Percentiles rank a stretch among this genome's conserved stretches.
Evolutionary conservation across 1,139 yeast genomes (phyloP).

Genomic region (Yamadazyma triangularis): DNA sequence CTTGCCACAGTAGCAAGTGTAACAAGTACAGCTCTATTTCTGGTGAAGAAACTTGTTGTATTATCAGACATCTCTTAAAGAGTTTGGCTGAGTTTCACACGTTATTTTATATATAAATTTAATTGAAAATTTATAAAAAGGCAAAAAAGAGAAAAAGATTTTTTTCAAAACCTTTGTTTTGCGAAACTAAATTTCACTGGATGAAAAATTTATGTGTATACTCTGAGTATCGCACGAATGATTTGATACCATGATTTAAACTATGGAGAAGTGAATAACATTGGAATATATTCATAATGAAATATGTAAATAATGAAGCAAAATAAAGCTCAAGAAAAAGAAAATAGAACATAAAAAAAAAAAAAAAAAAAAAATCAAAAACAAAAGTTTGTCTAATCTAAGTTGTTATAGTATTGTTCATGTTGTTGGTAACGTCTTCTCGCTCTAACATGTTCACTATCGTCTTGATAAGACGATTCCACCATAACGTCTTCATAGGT

Average conservation of each 20-base stretch:
- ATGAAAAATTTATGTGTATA: no score
- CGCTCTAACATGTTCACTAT: conserved; percentile 25
- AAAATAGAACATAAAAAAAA: no score
- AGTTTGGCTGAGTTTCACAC: neutral
- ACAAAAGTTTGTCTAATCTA: no score
- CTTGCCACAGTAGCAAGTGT: conserved; percentile 57
- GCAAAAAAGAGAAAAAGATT: conserved; percentile 1
- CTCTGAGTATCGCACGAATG: no score
- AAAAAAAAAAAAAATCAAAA: no score
- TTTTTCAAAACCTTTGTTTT: conserved; percentile 2
- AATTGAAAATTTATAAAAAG: neutral
- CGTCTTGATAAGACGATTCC: conserved; percentile 22
- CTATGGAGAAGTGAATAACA: no score
- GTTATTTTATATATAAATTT: neutral
- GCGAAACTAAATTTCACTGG: no score
- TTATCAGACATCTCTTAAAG: conserved; percentile 6
- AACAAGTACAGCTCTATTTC: conserved; percentile 56
- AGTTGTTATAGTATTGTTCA: conserved; percentile 27
- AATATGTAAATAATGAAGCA: no score
- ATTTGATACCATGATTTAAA: no score
- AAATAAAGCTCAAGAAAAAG: no score
- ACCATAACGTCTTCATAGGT: conserved; percentile 35
- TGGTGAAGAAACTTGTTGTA: conserved; percentile 38
- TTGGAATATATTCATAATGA: no score
- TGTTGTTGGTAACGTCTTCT: conserved; percentile 37